Percentiles rank a stretch among this genome's conserved stretches.
Evolutionary conservation across 805 yeast genomes (phyloP).

Genomic region (Suhomyces sp.): DNA sequence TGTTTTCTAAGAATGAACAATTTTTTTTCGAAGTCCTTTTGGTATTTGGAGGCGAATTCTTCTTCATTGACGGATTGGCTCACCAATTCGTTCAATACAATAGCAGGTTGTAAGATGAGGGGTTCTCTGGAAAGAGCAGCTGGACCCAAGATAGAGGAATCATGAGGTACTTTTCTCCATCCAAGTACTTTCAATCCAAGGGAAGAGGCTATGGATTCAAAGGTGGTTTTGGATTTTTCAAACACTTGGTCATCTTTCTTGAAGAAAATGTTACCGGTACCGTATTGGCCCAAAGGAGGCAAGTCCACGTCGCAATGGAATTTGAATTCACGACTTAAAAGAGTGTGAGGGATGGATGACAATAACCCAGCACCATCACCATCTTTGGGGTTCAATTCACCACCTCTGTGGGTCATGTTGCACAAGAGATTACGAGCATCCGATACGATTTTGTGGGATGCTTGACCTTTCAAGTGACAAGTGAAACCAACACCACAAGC

Average conservation of each 20-base stretch:
- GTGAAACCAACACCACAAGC: constrained; percentile 99
- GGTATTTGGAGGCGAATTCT: constrained; percentile 56
- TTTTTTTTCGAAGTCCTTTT: constrained; percentile 73
- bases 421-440: constrained; percentile 87
- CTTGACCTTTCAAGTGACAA: constrained; percentile 84
- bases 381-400: constrained; percentile 94
- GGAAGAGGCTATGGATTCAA: constrained; percentile 75
- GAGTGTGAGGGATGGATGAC: constrained; percentile 87
- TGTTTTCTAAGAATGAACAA: constrained; percentile 85
- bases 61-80: constrained; percentile 25
- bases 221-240: constrained; percentile 68
- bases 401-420: constrained; percentile 99
- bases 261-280: constrained; percentile 92
- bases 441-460: constrained; percentile 87
- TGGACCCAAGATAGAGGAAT: constrained; percentile 91
- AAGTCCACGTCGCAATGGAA: constrained; percentile 63
- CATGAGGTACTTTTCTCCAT: constrained; percentile 95
- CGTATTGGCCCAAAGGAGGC: constrained; percentile 84
- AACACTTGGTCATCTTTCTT: constrained; percentile 78
- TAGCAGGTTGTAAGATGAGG: constrained; percentile 85
- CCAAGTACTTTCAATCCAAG: constrained; percentile 83
- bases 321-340: constrained; percentile 80
- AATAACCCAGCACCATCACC: constrained; percentile 99
- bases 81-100: constrained; percentile 53
- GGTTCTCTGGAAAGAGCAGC: constrained; percentile 95